Base-by-base conservation (phyloP, 345 rosid species). In the Theobroma cacao region DNA sequence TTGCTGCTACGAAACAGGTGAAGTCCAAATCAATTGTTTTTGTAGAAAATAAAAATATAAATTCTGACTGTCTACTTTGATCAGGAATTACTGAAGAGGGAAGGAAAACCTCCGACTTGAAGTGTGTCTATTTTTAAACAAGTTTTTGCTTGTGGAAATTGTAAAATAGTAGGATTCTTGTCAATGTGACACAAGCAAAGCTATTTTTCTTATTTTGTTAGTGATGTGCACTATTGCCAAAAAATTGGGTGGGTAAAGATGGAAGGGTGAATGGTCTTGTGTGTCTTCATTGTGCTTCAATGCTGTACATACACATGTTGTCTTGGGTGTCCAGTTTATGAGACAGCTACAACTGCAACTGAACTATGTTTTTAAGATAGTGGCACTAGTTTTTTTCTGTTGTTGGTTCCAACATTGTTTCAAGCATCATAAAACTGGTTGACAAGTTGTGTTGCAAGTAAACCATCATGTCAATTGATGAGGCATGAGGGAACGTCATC, bases 1-100 rank as follows among this genome's bases (percentile, higher is more conserved):
- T 91, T 79, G 91, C 84, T 30, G 88, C 90, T 31, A 80, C 92
- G 76, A 91, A 89, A 86, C 82, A 84, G 93, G 99, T 94, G 15
- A 41, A 24, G 22, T 47, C n/a, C 14, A 15, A 26, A 24, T 28
- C 17, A 43, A n/a, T 13, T 22, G 5, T 48, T 10, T 20, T 14
- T 47, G 17, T 66, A 5, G n/a, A 13, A 41, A 53, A 58, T 33
- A 11, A 20, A 56, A 47, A 43, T 59, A 48, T 75, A 68, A 58
- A 1, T 17, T 6, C 30, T 65, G 71, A 8, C 31, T n/a, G 11
- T 72, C 53, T 40, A 7, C 26, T 72, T 77, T 43, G 12, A 60
- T 31, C 79, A 89, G 94, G 92, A 85, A 72, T 64, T 89, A 72
- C 66, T 91, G 75, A 88, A 78, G 85, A 85, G 86, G 81, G 85